phyloP scores from a whole-genome alignment of 306 rosid species.

The Lupinus albus region DNA sequence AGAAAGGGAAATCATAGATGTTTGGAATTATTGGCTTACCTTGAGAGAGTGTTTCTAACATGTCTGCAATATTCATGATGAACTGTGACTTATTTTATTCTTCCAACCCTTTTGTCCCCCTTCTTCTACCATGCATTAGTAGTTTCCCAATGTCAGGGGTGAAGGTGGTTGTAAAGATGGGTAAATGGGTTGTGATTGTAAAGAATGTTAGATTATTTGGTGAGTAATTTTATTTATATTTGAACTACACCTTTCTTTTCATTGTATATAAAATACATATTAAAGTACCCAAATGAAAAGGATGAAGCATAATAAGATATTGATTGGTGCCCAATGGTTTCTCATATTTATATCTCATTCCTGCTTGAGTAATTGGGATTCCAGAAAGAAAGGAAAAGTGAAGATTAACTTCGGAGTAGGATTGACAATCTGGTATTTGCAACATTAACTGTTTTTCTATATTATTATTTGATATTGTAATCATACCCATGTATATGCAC shows the following conservation, averaged over 20 bases:
- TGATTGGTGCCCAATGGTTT: slow-evolving; percentile 1
- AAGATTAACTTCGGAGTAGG: background rate
- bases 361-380: background rate
- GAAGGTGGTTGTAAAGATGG: slow-evolving; percentile 5
- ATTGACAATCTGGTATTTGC: no score
- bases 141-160: slow-evolving; percentile 25
- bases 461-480: background rate
- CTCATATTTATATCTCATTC: background rate
- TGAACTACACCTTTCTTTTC: background rate
- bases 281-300: background rate
- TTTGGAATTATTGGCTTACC: slow-evolving; percentile 34
- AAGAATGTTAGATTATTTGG: slow-evolving; percentile 7
- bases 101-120: slow-evolving; percentile 13
- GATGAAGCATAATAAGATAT: background rate
- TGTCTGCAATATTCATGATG: slow-evolving; percentile 43
- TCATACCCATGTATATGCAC: background rate
- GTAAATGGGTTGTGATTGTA: slow-evolving; percentile 17
- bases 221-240: slow-evolving; percentile 28
- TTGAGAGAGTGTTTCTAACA: slow-evolving; percentile 35
- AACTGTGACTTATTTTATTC: slow-evolving; percentile 34
- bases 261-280: slow-evolving; percentile 21
- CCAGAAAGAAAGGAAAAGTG: background rate
- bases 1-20: slow-evolving; percentile 45
- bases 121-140: slow-evolving; percentile 15
- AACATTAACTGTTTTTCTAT: no score